Percentiles rank a stretch among this genome's conserved stretches.
Evolutionary conservation across 192 early-diverging fungal species (phyloP).

Genomic region (Coemansia sp.): DNA sequence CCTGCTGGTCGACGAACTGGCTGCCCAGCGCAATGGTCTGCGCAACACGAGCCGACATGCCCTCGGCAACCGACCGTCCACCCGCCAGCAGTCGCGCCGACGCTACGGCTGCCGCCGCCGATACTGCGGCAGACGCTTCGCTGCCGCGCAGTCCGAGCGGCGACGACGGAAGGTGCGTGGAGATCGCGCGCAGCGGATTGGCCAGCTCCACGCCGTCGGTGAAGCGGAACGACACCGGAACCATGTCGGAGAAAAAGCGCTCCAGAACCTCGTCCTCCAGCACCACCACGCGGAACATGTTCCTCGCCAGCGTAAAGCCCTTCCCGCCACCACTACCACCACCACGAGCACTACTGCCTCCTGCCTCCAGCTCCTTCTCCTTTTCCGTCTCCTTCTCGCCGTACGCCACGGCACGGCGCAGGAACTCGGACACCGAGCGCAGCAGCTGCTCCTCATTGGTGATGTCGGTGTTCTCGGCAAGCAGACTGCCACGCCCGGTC

Average conservation of each 20-base stretch:
- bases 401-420: conserved; percentile 31
- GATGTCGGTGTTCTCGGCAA: conserved; percentile 13
- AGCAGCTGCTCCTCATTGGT: conserved; percentile 53
- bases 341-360: background rate
- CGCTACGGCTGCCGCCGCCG: background rate
- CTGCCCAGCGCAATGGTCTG: conserved; percentile 53
- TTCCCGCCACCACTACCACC: background rate
- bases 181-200: conserved; percentile 46
- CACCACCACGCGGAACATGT: conserved; percentile 77
- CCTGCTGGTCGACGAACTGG: conserved; percentile 48
- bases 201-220: conserved; percentile 52
- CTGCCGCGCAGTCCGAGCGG: conserved; percentile 27
- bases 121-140: background rate
- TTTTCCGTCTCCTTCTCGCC: conserved; percentile 13
- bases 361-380: background rate
- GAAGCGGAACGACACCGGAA: conserved; percentile 47
- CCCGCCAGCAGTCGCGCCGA: conserved; percentile 32
- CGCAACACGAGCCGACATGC: conserved; percentile 45
- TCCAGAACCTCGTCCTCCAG: conserved; percentile 85
- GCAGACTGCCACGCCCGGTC: conserved; percentile 10
- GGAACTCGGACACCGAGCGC: conserved; percentile 39
- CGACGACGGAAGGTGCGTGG: conserved; percentile 39
- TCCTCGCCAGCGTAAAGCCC: conserved; percentile 38
- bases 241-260: conserved; percentile 70
- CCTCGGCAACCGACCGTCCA: conserved; percentile 36